Conservation (phyloP, 495 filamentous ascomycete genomes). For the Hyaloscypha variabilis region DNA sequence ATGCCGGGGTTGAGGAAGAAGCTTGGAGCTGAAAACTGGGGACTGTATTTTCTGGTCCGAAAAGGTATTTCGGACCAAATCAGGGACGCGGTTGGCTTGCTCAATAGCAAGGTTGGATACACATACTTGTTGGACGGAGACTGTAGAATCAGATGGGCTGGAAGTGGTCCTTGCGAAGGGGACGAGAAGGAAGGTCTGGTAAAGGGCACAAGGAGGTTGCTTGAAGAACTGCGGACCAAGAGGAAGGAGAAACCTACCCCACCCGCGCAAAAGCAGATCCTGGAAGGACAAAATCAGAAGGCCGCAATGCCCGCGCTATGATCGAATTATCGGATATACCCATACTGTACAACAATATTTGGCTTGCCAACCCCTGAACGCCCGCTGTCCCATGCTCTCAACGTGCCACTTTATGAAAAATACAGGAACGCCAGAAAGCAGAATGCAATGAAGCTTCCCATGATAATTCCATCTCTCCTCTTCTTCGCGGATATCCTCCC, state of each 20-base stretch:
- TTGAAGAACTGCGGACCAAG: slow-evolving; percentile 54
- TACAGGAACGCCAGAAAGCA: slow-evolving; percentile 88
- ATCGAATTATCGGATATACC: slow-evolving; percentile 28
- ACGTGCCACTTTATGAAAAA: slow-evolving; percentile 58
- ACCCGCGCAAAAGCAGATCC: slow-evolving; percentile 2
- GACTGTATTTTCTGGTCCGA: slow-evolving; percentile 80
- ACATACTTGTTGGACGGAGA: slow-evolving; percentile 87
- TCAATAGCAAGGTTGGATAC: slow-evolving; percentile 92
- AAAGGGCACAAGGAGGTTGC: slow-evolving; percentile 66
- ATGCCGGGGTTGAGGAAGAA: slow-evolving; percentile 59
- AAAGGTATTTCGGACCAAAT: slow-evolving; percentile 75
- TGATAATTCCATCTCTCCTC: slow-evolving; percentile 90
- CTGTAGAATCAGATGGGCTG: slow-evolving; percentile 93
- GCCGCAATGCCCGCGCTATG: slow-evolving; percentile 12
- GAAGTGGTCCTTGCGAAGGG: slow-evolving; percentile 72
- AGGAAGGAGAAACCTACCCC: slow-evolving; percentile 4
- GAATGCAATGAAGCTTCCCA: slow-evolving; percentile 86
- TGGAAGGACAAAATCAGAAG: slow-evolving; percentile 16
- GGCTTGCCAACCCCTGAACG: slow-evolving; percentile 27
- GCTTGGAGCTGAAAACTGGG: slow-evolving; percentile 62
- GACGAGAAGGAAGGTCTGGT: slow-evolving; percentile 74
- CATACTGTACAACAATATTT: slow-evolving; percentile 33
- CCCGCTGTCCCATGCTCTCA: slow-evolving; percentile 27
- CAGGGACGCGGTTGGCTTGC: slow-evolving; percentile 74
- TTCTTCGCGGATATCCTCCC: slow-evolving; percentile 93